Evolutionary conservation across 2,329 filamentous ascomycete genomes (phyloP).

Genomic region (Leptographium procerum): DNA sequence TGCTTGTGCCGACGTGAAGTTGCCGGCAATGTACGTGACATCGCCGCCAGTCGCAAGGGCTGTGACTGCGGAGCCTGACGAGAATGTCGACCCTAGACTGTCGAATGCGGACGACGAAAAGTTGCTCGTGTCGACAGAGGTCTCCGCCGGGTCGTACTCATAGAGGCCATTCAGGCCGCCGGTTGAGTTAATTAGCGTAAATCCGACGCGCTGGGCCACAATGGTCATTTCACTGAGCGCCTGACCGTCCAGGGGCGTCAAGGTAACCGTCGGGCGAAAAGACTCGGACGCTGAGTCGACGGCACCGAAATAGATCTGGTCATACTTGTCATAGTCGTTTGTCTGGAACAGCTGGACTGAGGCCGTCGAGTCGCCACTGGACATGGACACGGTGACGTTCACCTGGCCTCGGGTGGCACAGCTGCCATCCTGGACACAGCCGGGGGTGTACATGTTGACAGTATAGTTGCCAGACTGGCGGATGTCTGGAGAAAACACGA

Average conservation of each 20-base stretch:
- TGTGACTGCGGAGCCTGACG: conserved; percentile 54
- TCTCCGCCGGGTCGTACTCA: conserved; percentile 65
- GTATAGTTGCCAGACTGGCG: conserved; percentile 85
- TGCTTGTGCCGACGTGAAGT: conserved; percentile 59
- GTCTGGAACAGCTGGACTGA: conserved; percentile 62
- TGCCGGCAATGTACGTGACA: conserved; percentile 67
- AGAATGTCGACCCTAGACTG: conserved; percentile 59
- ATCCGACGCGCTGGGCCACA: conserved; percentile 82
- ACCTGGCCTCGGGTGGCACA: conserved; percentile 70
- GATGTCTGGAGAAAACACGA: conserved; percentile 76
- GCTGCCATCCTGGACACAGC: conserved; percentile 68
- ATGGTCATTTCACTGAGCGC: conserved; percentile 52
- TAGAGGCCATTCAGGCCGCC: conserved; percentile 82
- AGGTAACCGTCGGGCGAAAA: conserved; percentile 71
- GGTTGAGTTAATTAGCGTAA: conserved; percentile 60
- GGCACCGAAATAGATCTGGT: conserved; percentile 76
- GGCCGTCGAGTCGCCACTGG: conserved; percentile 38
- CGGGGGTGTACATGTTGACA: conserved; percentile 84
- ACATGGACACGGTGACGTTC: conserved; percentile 48
- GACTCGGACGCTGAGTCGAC: conserved; percentile 62
- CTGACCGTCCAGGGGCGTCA: conserved; percentile 59
- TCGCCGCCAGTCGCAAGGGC: conserved; percentile 55
- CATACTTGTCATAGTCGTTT: conserved; percentile 94
- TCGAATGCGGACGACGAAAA: conserved; percentile 66
- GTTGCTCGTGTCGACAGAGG: conserved; percentile 45